Conservation (phyloP, 1,284 basidiomycete genomes). For the Tilletia caries region DNA sequence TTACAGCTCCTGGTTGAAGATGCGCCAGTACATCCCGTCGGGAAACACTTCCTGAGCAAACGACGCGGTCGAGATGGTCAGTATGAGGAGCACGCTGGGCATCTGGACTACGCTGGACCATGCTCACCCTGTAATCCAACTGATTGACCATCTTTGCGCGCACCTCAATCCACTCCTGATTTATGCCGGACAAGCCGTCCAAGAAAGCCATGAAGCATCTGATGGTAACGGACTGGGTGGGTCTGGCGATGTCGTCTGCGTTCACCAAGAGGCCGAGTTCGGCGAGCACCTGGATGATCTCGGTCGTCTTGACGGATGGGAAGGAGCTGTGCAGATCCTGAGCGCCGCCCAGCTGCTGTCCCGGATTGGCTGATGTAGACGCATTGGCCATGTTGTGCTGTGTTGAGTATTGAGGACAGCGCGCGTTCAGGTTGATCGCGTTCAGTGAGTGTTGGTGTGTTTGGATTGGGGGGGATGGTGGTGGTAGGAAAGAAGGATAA, state of each 20-base stretch:
- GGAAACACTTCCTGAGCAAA: slow-evolving; percentile 29
- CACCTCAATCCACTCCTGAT: slow-evolving; percentile 40
- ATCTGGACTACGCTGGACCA: not conserved
- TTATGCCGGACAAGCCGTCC: slow-evolving; percentile 38
- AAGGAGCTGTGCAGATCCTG: slow-evolving; percentile 27
- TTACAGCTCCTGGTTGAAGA: slow-evolving; percentile 45
- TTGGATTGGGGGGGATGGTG: too few relatives aligned
- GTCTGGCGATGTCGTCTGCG: slow-evolving; percentile 41
- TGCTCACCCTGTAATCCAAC: slow-evolving; percentile 33
- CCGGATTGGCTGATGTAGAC: not conserved
- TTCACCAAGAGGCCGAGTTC: slow-evolving; percentile 40
- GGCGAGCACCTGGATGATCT: slow-evolving; percentile 39
- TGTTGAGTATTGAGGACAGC: too few relatives aligned
- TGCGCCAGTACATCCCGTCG: slow-evolving; percentile 40
- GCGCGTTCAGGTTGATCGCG: too few relatives aligned
- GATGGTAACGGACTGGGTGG: slow-evolving; percentile 35
- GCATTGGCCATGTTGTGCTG: not conserved
- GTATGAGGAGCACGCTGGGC: too few relatives aligned
- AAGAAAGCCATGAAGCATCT: slow-evolving; percentile 43
- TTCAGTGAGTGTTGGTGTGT: too few relatives aligned
- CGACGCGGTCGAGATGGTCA: not conserved
- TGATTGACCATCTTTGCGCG: slow-evolving; percentile 26
- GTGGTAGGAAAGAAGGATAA: too few relatives aligned
- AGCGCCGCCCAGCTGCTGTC: not conserved
- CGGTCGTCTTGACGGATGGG: slow-evolving; percentile 39